Base-by-base conservation (phyloP, 2,329 filamentous ascomycete species). In the Cladophialophora immunda region DNA sequence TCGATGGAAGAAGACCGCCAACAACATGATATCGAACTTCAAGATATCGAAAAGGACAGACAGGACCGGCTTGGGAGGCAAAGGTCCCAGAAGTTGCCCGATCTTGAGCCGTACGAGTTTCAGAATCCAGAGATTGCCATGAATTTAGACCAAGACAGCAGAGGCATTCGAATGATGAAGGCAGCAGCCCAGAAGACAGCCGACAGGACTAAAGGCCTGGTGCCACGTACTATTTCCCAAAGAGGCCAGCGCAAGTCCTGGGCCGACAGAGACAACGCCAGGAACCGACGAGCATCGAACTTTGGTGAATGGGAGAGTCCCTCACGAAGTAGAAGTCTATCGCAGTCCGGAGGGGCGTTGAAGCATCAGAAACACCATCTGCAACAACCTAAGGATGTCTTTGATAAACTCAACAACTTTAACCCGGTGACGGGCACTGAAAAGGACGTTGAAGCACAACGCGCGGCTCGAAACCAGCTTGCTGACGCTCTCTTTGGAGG, bases 401-500 rank as follows among this genome's bases (percentile, higher is more conserved):
- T 74, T 9, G 67, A 72, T 52, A 68, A 62, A 27, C 64, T 73
- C 59, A 74, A 73, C 64, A 72, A 72, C 34, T 72, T 73, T 67
- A 73, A 73, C 50, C 72, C 72, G 9, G 17, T 73, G 17, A 68
- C 75, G 5, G 83, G 85, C 22, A 83, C 84, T 27, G 80, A 84
- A 66, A 80, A 83, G 67, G 91, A 94, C 72, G 79, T 92, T 1
- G 92, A 95, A 77, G 87, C 88, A 0, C 92, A 94, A 78, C 86
- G 82, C 36, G 75, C 77, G n/a, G 69, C 77, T 1, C 85, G 87
- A 1, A 77, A 79, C 68, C 76, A 83, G 8, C 90, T 94, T 29
- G 91, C 91, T 6, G 90, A 93, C 57, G 91, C 93, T 2, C 84
- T 98, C 2, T 99, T 94, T 77, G 90, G 92, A 25, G 92, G 92